phyloP scores from a whole-genome alignment of 2,329 filamentous ascomycete genomes.

The Paramyrothecium roridum region DNA sequence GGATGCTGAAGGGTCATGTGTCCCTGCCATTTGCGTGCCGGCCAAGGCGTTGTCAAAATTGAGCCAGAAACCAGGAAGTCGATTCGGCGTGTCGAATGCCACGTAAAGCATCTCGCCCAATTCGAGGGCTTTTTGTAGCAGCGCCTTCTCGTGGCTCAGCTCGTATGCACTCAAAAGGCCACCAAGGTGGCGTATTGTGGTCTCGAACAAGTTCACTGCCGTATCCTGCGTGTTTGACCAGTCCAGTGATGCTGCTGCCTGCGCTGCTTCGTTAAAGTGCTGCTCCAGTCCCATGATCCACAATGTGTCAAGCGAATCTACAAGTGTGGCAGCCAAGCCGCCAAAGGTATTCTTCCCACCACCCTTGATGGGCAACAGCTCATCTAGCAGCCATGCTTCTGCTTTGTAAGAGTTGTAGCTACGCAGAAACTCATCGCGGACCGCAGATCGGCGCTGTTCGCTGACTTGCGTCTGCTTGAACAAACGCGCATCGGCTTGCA shows the following conservation, averaged over 20 bases:
- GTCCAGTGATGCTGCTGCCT: slow-evolving; percentile 45
- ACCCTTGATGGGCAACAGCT: slow-evolving; percentile 46
- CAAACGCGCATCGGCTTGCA: slow-evolving; percentile 23
- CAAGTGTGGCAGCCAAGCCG: slow-evolving; percentile 56
- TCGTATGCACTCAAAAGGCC: slow-evolving; percentile 50
- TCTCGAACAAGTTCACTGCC: slow-evolving; percentile 52
- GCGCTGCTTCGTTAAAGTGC: slow-evolving; percentile 53
- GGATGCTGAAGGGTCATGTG: slow-evolving; percentile 44
- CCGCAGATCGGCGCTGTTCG: slow-evolving; percentile 31
- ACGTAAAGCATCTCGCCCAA: slow-evolving; percentile 52
- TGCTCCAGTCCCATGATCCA: slow-evolving; percentile 59
- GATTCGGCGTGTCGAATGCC: slow-evolving; percentile 53
- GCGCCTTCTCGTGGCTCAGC: slow-evolving; percentile 38
- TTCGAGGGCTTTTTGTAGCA: slow-evolving; percentile 48
- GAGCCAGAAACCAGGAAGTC: slow-evolving; percentile 45
- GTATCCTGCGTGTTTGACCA: slow-evolving; percentile 42
- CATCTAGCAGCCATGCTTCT: slow-evolving; percentile 51
- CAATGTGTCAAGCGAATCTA: slow-evolving; percentile 60
- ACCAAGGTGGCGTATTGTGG: slow-evolving; percentile 51
- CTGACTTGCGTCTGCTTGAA: slow-evolving; percentile 12
- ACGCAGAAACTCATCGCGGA: slow-evolving; percentile 37
- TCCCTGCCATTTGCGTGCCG: slow-evolving; percentile 44
- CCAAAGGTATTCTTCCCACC: slow-evolving; percentile 45
- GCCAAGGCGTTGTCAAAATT: slow-evolving; percentile 39
- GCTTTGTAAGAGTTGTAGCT: slow-evolving; percentile 50